Percentiles rank a stretch among this genome's conserved stretches.
Conservation (phyloP, 257 asterid species). For the Solanum chiquidenum region DNA sequence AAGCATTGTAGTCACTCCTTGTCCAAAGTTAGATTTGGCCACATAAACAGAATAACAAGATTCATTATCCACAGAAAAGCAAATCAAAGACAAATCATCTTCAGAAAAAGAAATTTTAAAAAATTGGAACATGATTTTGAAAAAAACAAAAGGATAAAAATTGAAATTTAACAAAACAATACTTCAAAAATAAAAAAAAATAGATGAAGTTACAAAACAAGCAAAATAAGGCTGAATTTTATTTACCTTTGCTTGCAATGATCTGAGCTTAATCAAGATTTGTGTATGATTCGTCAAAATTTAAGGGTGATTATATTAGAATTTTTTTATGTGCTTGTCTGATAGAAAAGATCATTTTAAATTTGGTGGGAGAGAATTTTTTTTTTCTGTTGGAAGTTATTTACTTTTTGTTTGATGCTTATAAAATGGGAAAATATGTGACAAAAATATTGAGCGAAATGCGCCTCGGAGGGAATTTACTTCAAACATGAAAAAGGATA, state of each 20-base stretch:
- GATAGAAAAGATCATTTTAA: not conserved
- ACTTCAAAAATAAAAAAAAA: not conserved
- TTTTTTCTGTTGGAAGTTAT: not conserved
- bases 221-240: not conserved
- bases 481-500: not conserved
- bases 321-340: not conserved
- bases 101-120: no score
- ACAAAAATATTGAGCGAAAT: not conserved
- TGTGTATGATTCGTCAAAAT: no score
- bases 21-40: not conserved
- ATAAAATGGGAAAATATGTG: not conserved
- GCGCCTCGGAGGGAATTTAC: not conserved
- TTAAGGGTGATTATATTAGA: not conserved
- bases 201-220: not conserved
- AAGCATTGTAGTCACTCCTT: not conserved
- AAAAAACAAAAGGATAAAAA: not conserved
- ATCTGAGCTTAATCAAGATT: not conserved
- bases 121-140: not conserved
- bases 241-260: not conserved
- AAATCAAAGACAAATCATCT: not conserved
- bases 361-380: not conserved
- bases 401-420: not conserved
- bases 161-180: no score
- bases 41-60: not conserved
- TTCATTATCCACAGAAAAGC: not conserved